These are phyloP conservation scores for Arabis alpina DNA, from an alignment of 345 rosid species.

Conservation along the genomic window DNA sequence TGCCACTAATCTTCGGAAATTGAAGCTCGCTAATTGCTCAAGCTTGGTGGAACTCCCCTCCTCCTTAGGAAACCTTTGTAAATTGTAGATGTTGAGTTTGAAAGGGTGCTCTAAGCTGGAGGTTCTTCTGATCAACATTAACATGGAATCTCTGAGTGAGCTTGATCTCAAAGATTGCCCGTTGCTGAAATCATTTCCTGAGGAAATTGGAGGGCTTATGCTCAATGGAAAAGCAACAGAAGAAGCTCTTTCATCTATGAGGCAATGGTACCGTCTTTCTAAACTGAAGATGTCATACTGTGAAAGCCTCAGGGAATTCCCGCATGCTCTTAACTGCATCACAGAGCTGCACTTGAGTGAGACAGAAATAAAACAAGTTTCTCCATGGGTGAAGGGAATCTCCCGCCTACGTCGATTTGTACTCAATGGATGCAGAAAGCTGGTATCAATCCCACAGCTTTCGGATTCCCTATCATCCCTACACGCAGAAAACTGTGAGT, in stretches of 20 bases:
- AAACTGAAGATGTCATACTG: neutral
- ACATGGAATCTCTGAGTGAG: neutral
- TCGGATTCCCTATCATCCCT: neutral
- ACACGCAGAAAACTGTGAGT: slow-evolving; percentile 5
- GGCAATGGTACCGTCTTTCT: neutral
- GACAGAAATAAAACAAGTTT: neutral
- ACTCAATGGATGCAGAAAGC: neutral
- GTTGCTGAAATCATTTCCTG: slow-evolving; percentile 5
- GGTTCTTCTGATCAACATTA: neutral
- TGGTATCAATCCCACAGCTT: slow-evolving; percentile 23
- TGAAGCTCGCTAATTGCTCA: no score
- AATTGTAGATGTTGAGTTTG: neutral
- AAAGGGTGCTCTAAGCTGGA: neutral
- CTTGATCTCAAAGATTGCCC: slow-evolving; percentile 9
- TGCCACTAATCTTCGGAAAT: no score
- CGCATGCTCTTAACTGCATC: neutral
- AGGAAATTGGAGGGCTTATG: neutral
- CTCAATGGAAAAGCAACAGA: neutral
- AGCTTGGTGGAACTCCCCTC: no score
- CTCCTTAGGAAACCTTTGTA: neutral
- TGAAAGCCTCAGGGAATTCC: neutral
- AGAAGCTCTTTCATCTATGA: neutral
- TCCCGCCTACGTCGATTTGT: neutral
- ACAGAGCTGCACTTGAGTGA: neutral
- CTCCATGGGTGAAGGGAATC: neutral